A percentile compares a stretch with the other conserved stretches of the same genome.
Conservation (phyloP, 129 eudicot genomes). For the Saposhnikovia divaricata region DNA sequence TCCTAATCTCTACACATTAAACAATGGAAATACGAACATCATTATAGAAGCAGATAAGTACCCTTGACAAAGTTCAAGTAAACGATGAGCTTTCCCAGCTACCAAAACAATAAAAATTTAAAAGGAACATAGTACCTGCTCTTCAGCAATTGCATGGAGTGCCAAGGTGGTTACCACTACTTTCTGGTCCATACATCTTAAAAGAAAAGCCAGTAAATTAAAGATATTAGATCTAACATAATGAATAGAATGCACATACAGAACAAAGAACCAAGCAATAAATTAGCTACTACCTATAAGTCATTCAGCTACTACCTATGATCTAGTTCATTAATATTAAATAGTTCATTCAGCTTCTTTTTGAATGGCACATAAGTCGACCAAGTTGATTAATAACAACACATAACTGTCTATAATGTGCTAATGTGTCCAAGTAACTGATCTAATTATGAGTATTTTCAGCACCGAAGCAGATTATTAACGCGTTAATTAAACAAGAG, state of each 20-base stretch:
- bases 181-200: conserved; percentile 98
- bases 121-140: conserved; percentile 50
- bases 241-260: not conserved
- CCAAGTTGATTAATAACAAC: not conserved
- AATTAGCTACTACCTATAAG: too few species aligned
- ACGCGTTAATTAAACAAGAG: not conserved
- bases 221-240: too few species aligned
- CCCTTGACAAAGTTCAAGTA: not conserved
- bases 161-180: conserved; percentile 99
- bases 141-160: conserved; percentile 97
- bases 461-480: not conserved
- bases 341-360: not conserved
- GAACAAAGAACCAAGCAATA: not conserved
- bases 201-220: conserved; percentile 11
- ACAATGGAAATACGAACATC: not conserved
- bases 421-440: not conserved
- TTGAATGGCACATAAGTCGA: not conserved
- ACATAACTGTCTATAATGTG: not conserved
- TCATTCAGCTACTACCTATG: not conserved
- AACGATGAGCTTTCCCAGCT: not conserved
- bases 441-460: not conserved
- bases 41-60: not conserved
- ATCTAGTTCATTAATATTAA: not conserved
- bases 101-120: not conserved
- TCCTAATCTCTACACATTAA: conserved; percentile 58